phyloP scores from a whole-genome alignment of 2,329 filamentous ascomycete genomes.

The Dryadomyces sulphureus region DNA sequence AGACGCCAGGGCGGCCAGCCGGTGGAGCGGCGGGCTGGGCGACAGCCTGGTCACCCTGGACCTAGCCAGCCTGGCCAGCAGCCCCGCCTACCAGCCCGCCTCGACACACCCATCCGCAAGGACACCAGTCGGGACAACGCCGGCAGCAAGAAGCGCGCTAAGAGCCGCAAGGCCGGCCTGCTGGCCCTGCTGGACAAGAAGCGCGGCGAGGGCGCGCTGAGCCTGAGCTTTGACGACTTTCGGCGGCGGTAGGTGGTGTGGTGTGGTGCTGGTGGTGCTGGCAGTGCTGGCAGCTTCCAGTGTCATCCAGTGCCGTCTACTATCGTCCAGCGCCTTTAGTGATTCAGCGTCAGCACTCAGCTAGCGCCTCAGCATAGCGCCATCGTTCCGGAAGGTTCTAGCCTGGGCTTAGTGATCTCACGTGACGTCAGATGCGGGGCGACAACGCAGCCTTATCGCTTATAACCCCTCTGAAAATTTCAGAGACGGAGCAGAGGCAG shows the following conservation, averaged over 20 bases:
- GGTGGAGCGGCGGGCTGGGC: background rate
- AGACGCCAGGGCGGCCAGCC: background rate
- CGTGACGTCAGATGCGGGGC: constrained; percentile 5
- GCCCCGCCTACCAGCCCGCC: background rate
- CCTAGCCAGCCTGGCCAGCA: background rate
- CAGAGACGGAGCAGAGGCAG: background rate
- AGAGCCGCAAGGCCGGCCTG: constrained; percentile 49
- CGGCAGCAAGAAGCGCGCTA: constrained; percentile 50
- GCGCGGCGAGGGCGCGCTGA: constrained; percentile 22
- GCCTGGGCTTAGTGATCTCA: constrained; percentile 6
- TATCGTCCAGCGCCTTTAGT: no score
- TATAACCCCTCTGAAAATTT: constrained; percentile 8
- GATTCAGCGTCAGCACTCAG: no score
- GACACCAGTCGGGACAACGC: constrained; percentile 25
- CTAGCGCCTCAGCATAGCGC: no score
- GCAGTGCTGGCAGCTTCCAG: background rate
- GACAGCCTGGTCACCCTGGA: background rate
- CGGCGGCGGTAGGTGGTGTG: no score
- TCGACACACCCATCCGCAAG: background rate
- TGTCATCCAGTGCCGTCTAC: no score
- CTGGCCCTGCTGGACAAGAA: constrained; percentile 47
- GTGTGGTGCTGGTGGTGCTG: no score
- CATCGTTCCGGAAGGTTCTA: constrained; percentile 10
- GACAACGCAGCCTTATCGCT: background rate
- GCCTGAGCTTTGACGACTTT: constrained; percentile 41